These are phyloP conservation scores for Schoenoplectus triqueter DNA, from an alignment of 202 grass and related monocot species.

Conservation along the genomic window DNA sequence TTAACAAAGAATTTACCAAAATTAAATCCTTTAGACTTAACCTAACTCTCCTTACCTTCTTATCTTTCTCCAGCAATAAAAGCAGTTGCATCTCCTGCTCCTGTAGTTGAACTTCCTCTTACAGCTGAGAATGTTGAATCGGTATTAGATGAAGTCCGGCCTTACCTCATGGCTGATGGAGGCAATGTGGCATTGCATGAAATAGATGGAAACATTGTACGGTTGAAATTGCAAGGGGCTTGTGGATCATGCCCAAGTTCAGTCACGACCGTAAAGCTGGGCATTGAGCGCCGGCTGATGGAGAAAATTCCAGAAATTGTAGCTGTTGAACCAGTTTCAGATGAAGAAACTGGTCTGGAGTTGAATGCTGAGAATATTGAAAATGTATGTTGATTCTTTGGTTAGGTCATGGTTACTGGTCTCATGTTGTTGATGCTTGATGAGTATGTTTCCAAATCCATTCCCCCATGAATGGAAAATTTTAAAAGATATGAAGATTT, in stretches of 20 bases:
- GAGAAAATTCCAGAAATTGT: conserved; percentile 98
- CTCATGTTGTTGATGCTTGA: conserved; percentile 5
- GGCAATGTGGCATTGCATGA: conserved; percentile 90
- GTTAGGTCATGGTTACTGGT: conserved; percentile 1
- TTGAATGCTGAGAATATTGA: conserved; percentile 88
- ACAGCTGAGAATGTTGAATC: conserved; percentile 91
- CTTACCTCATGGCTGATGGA: conserved; percentile 94
- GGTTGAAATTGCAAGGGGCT: conserved; percentile 84
- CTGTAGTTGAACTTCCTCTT: conserved; percentile 59
- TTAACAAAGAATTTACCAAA: neutral
- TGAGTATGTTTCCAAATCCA: neutral
- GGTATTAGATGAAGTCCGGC: conserved; percentile 93
- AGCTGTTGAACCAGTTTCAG: conserved; percentile 75
- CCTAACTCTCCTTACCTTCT: neutral
- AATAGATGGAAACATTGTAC: conserved; percentile 85
- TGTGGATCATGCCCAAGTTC: conserved; percentile 96
- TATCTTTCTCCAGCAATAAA: conserved; percentile 54
- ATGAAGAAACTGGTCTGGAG: conserved; percentile 93
- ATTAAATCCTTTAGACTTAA: neutral
- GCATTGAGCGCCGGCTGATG: conserved; percentile 89
- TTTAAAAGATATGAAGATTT: neutral
- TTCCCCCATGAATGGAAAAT: neutral
- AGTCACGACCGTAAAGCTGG: conserved; percentile 94
- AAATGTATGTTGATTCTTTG: conserved; percentile 54
- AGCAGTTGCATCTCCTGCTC: conserved; percentile 69